Evolutionary conservation across 2,329 filamentous ascomycete genomes (phyloP), one percentile per base, ranked within the genome.

Genomic region (Cylindrodendrum hubeiense): DNA sequence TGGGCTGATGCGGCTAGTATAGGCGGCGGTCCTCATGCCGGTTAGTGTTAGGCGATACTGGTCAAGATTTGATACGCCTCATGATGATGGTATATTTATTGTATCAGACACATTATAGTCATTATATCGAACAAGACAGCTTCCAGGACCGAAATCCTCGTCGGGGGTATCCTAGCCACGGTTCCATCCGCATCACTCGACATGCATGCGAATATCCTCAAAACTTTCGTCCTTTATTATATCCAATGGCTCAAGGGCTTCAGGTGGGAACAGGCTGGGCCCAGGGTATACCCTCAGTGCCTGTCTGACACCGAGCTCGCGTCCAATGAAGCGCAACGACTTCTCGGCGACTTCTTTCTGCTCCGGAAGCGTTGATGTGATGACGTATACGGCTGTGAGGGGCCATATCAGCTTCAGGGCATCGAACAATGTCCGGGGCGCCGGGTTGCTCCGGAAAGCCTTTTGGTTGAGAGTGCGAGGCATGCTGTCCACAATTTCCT

Each of bases 361-460:
- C 30, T 75, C 72, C 1, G 69, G 60, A 30, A 74, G 71, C n/a
- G 75, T 74, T 4, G 77, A 68, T 3, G 73, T 63, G 7, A 76
- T 66, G 13, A 77, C 59, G 34, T 75, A 78, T 21, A 82, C 68
- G 2, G 74, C 61, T 7, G 75, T 77, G 21, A 82, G 73, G 9
- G 80, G 80, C 77, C 79, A 82, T 17, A 82, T 72, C 28, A 81
- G 63, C 70, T 76, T 78, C 41, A 82, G 60, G 2, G 78, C 79
- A 28, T 80, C 78, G 57, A 81, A 80, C 41, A 81, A 66, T 12
- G 74, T 71, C 43, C 69, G 73, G 22, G 79, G 80, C 10, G 78
- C 71, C 37, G 71, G 70, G 51, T 77, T 74, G 10, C 69, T 67
- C 37, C 70, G 66, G 3, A 67, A 64, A 10, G 68, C 58, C 21